These are phyloP conservation scores for Globisporangium nagaii DNA, from an alignment of 352 stramenopile genomes.

Conservation along the genomic window DNA sequence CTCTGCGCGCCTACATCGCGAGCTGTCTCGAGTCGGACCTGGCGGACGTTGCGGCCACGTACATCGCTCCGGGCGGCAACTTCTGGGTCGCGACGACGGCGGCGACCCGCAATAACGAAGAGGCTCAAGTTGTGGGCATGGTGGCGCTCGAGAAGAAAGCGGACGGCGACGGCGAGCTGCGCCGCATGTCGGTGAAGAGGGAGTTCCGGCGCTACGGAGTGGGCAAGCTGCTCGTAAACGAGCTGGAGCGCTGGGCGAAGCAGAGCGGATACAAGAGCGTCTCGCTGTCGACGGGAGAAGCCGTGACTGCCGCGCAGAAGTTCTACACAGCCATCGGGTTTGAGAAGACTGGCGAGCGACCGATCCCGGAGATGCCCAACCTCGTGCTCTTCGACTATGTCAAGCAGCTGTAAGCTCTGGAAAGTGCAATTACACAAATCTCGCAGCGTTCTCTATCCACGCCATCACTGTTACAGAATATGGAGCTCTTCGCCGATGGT, in stretches of 20 bases:
- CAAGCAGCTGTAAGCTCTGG: conserved; percentile 31
- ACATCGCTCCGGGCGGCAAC: conserved; percentile 20
- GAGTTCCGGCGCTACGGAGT: conserved; percentile 35
- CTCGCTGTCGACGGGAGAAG: conserved; percentile 26
- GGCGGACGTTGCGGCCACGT: conserved; percentile 1
- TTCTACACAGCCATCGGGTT: conserved; percentile 38
- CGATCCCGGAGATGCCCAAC: conserved; percentile 26
- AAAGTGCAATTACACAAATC: no score
- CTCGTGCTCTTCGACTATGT: conserved; percentile 25
- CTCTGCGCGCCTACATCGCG: conserved; percentile 1
- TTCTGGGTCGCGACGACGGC: conserved; percentile 34
- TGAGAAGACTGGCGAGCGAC: conserved; percentile 13
- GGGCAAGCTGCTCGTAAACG: conserved; percentile 26
- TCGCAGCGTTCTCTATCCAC: no score
- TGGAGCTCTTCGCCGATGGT: no score
- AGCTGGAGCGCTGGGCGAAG: conserved; percentile 36
- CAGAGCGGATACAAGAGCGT: conserved; percentile 22
- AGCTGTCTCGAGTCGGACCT: conserved; percentile 4
- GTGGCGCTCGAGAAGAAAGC: conserved; percentile 33
- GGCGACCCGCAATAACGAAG: background rate
- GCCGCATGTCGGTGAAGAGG: conserved; percentile 33
- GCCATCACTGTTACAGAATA: no score
- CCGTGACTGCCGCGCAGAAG: conserved; percentile 20
- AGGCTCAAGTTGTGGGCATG: conserved; percentile 27
- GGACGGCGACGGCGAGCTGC: conserved; percentile 24